Base-by-base conservation (phyloP, 441 rosid genomes). In the Adansonia gregorii region DNA sequence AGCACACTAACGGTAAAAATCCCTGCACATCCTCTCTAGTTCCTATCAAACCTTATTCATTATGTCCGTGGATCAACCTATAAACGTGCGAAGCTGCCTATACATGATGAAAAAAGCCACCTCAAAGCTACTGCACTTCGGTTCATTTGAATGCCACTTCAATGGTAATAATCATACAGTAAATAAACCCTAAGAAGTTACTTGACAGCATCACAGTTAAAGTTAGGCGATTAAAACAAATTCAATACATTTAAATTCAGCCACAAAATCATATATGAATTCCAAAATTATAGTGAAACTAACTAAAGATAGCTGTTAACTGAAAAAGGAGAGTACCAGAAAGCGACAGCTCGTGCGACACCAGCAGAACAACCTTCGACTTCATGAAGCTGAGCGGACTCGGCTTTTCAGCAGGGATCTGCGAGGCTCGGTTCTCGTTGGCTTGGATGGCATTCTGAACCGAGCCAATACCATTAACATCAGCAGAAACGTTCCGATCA, bases 341-440 rank as follows among this genome's bases (percentile, higher is more conserved):
- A 75, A 89, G 89, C 19, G 93, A 88, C 72, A 89, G 89, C 84
- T 89, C 89, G 77, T 88, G 90, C 4, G 91, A 89, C 76, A 89
- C 90, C 41, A 88, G 78, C 54, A 89, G 86, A 35, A 88, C 88
- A 43, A 77, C 84, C 79, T 83, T 89, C 8, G 90, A 84, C 82
- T 88, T 88, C 93, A 88, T 88, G 81, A 89, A 89, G 35, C 84
- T 74, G 72, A 89, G 93, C 1, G 93, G 89, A 69, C 82, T 89
- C 54, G 88, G 82, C 43, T 75, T 39, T 20, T 56, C 35, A 22
- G 66, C 52, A 24, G 76, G 27, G 74, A 61, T 73, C 54, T 31
- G 72, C 35, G 70, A 66, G 72, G 64, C 74, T 35, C 51, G 80
- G 17, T 82, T 78, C 65, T 75, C 64, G 5, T 43, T 41, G 31